These are phyloP conservation scores for Erodium maritimum DNA, from an alignment of 345 rosid species.

Conservation along the genomic window DNA sequence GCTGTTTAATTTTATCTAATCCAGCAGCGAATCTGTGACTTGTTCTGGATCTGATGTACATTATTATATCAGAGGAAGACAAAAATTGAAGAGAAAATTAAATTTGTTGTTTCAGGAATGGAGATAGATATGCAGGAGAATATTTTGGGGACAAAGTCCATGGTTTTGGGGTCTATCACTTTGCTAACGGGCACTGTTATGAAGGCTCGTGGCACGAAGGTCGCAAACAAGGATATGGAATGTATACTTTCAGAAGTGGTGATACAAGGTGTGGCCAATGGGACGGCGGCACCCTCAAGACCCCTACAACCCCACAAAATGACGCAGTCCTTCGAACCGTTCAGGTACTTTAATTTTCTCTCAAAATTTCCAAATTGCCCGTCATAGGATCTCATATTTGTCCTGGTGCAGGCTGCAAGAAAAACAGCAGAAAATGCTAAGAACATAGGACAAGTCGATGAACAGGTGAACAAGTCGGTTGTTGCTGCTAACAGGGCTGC, in stretches of 20 bases:
- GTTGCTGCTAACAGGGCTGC: constrained; percentile 76
- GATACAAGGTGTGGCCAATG: constrained; percentile 67
- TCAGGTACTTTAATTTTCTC: constrained; percentile 33
- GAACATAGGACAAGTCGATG: constrained; percentile 50
- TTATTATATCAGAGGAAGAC: background rate
- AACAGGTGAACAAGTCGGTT: constrained; percentile 59
- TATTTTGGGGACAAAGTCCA: constrained; percentile 89
- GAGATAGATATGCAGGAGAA: constrained; percentile 87
- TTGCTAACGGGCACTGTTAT: constrained; percentile 78
- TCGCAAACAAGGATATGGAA: constrained; percentile 77
- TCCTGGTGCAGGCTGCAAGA: constrained; percentile 48
- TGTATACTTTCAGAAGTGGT: constrained; percentile 66
- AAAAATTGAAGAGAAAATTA: constrained; percentile 3
- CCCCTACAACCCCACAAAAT: constrained; percentile 27
- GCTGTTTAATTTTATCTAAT: background rate
- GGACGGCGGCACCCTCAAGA: constrained; percentile 52
- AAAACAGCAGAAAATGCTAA: constrained; percentile 64
- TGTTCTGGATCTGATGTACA: constrained; percentile 1
- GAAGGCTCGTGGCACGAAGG: constrained; percentile 99
- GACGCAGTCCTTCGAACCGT: constrained; percentile 45
- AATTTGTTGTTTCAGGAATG: constrained; percentile 49
- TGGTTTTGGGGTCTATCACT: constrained; percentile 84
- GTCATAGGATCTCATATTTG: background rate
- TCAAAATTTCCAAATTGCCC: constrained; percentile 3
- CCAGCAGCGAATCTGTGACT: background rate